These are phyloP conservation scores for Kondoa malvinella DNA, from an alignment of 768 basidiomycete species.

Conservation along the genomic window DNA sequence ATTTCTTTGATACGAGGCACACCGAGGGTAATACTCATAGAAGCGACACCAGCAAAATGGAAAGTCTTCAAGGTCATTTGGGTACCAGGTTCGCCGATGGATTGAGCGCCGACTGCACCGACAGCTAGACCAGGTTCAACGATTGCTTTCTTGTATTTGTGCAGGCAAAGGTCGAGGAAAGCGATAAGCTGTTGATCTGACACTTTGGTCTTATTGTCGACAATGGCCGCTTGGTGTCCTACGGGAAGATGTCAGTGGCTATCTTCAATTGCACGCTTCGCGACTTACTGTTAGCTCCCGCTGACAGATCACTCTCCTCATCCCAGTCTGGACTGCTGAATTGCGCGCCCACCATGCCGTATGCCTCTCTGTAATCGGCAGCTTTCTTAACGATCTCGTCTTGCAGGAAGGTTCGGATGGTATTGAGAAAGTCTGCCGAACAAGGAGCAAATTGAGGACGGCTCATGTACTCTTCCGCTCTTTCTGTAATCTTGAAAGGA, in stretches of 20 bases:
- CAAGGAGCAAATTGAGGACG: slow-evolving; percentile 49
- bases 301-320: slow-evolving; percentile 52
- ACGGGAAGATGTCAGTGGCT: background rate
- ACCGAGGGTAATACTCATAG: slow-evolving; percentile 98
- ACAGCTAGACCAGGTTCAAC: slow-evolving; percentile 92
- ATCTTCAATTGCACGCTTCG: background rate
- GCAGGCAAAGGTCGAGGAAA: slow-evolving; percentile 78
- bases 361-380: slow-evolving; percentile 48
- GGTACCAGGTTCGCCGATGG: slow-evolving; percentile 96
- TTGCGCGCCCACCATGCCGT: slow-evolving; percentile 69
- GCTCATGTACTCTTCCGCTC: slow-evolving; percentile 38
- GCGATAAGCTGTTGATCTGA: slow-evolving; percentile 57
- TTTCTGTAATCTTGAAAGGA: slow-evolving; percentile 68
- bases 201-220: slow-evolving; percentile 82
- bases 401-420: slow-evolving; percentile 53
- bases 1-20: slow-evolving; percentile 99
- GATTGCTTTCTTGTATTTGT: slow-evolving; percentile 81
- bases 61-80: slow-evolving; percentile 99
- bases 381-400: slow-evolving; percentile 49
- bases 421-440: slow-evolving; percentile 50
- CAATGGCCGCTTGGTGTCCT: slow-evolving; percentile 30
- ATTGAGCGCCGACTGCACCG: slow-evolving; percentile 94
- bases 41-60: slow-evolving; percentile 99
- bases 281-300: slow-evolving; percentile 42
- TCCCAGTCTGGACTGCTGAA: slow-evolving; percentile 62